Evolutionary conservation across 208 protist species (phyloP).

Genomic region (Entamoeba moshkovskii): DNA sequence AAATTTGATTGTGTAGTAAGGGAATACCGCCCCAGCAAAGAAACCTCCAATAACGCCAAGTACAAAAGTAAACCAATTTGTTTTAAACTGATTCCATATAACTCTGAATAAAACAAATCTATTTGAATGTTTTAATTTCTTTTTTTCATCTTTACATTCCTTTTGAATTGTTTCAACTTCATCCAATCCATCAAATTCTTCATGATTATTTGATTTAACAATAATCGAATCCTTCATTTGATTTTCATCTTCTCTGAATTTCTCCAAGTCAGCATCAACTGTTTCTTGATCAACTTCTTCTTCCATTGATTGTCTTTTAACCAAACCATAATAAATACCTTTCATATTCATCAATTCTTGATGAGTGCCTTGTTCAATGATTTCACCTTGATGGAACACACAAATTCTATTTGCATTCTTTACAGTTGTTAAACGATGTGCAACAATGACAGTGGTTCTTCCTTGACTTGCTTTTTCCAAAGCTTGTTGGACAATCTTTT

Average conservation of each 20-base stretch:
- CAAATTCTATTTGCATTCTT: slow-evolving; percentile 71
- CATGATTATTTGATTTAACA: neutral
- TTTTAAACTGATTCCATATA: neutral
- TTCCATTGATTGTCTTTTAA: neutral
- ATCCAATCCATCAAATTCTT: neutral
- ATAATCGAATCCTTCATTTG: neutral
- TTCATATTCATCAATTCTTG: slow-evolving; percentile 42
- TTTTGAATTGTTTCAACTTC: neutral
- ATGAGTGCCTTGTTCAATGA: slow-evolving; percentile 66
- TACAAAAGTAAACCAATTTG: neutral
- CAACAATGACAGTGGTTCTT: slow-evolving; percentile 70
- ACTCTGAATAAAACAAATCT: neutral
- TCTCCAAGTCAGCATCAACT: neutral
- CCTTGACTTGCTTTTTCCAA: slow-evolving; percentile 54
- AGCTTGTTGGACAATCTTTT: slow-evolving; percentile 64
- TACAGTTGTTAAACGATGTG: slow-evolving; percentile 69
- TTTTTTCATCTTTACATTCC: neutral
- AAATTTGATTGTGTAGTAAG: neutral
- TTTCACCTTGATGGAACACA: slow-evolving; percentile 64
- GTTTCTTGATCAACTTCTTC: neutral
- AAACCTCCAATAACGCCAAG: neutral
- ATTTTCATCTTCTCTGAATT: neutral
- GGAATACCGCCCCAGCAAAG: neutral
- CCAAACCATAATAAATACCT: neutral
- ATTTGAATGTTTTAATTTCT: neutral